Evolutionary conservation across 2,329 filamentous ascomycete genomes (phyloP), one percentile per base, ranked within the genome.

Genomic region (Juglanconis oblonga): DNA sequence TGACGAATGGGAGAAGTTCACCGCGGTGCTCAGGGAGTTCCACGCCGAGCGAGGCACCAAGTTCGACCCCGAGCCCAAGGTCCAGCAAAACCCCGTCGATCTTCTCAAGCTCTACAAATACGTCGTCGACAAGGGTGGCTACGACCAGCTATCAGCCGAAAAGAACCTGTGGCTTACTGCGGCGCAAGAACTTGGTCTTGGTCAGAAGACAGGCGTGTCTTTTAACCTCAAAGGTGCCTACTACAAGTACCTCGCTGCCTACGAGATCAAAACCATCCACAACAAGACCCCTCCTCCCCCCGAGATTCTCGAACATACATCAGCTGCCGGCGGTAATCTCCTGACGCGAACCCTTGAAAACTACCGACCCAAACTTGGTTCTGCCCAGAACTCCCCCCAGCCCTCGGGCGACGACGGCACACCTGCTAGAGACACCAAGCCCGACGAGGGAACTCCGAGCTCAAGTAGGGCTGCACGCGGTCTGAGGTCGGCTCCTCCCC

Each of bases 211-310:
- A 6, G 91, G 91, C n/a, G 86, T 92, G 61, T 92, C 91, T 13
- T 96, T 96, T 75, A 84, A 89, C 61, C 79, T 96, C 58, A 97
- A 97, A 77, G 89, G 90, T 58, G 87, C 90, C 64, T 97, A 95
- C 77, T 96, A 96, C 79, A 93, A 92, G 73, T 92, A 94, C 68
- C 83, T 97, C 49, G 89, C 89, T 11, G 92, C 92, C 1, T 97
- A 90, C 74, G 92, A 96, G 74, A 95, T 96, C 69, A 85, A 85
- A 51, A 88, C 86, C 10, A 77, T 92, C 47, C 89, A 93, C 75
- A 84, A 87, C 57, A 87, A 89, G 73, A 90, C 92, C 64, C 92
- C 92, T 0, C 92, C 92, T 14, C 91, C 92, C 5, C 92, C 90
- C 67, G 91, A 96, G 68, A 96, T 96, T 52, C 79, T 97, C 38